These are phyloP conservation scores for Volvariella volvacea DNA, from an alignment of 1,284 basidiomycete species.

Conservation along the genomic window DNA sequence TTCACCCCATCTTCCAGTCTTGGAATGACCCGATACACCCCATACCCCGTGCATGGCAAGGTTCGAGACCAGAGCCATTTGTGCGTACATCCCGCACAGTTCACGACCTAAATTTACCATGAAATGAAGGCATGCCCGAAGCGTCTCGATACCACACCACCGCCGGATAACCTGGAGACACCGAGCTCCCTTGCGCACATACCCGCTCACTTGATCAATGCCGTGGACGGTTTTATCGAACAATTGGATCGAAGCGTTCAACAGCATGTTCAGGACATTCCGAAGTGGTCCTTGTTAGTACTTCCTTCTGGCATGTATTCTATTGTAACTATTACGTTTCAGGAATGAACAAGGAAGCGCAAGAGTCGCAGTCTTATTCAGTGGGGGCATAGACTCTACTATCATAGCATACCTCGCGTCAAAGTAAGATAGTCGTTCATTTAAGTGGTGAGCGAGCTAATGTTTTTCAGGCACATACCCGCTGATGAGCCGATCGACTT, in stretches of 20 bases:
- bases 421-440: constrained; percentile 30
- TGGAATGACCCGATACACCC: constrained; percentile 19
- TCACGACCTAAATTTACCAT: constrained; percentile 9
- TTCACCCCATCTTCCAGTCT: constrained; percentile 21
- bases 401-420: constrained; percentile 78
- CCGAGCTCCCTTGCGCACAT: constrained; percentile 33
- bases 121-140: constrained; percentile 34
- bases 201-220: constrained; percentile 34
- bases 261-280: constrained; percentile 55
- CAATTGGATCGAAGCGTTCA: constrained; percentile 55
- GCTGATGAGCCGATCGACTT: constrained; percentile 82
- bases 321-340: constrained; percentile 5
- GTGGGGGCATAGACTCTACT: constrained; percentile 93
- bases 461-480: constrained; percentile 54
- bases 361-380: constrained; percentile 85
- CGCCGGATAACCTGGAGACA: constrained; percentile 33
- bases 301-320: background rate
- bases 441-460: constrained; percentile 2
- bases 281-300: constrained; percentile 11
- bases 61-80: constrained; percentile 2
- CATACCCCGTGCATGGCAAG: constrained; percentile 22
- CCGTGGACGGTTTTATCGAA: constrained; percentile 46
- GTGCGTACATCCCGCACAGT: background rate
- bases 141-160: constrained; percentile 41
- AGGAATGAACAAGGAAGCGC: constrained; percentile 29